Evolutionary conservation across 495 filamentous ascomycete genomes (phyloP), one percentile per base, ranked within the genome.

Genomic region (Xanthoparmelia taractica): DNA sequence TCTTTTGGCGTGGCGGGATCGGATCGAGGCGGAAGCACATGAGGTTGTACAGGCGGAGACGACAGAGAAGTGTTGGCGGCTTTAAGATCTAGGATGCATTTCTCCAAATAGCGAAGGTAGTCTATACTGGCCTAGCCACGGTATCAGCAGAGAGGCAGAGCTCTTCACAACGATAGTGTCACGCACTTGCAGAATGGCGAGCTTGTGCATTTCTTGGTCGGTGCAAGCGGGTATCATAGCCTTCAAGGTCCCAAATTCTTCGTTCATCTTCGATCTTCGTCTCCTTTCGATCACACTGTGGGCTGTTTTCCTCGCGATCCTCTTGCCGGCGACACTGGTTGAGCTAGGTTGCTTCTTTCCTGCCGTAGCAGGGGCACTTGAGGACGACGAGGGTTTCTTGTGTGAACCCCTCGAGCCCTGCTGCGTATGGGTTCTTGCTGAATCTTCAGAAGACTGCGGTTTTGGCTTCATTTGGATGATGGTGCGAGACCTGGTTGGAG

Each of bases 191-290:
- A 98, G 78, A 65, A 98, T 97, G 3, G 91, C 92, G 57, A 98
- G 80, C 78, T 98, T 98, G 75, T 98, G 94, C 94, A 98, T 98
- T 70, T 96, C 92, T 64, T 90, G 87, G 25, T 91, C 91, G 36
- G 66, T 72, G 70, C 94, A 97, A 1, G 94, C 95, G 1, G 95
- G 95, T 67, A 98, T 96, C 88, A 98, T 89, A 71, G 88, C 84
- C 77, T 97, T 97, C 63, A 98, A 77, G 20, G 94, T 88, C 1
- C 84, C 87, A 77, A 98, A 98, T 74, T 97, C 94, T 70, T 97
- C 94, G 69, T 98, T 98, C 94, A 98, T 98, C 79, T 97, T 98
- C 8, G 90, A 96, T 57, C 94, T 80, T 66, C 94, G 79, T 56
- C 95, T 77, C 20, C 94, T 82, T 76, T 98, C 94, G 70, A 98